Conservation (phyloP, 805 yeast species). For the Saccharomycopsis malanga region DNA sequence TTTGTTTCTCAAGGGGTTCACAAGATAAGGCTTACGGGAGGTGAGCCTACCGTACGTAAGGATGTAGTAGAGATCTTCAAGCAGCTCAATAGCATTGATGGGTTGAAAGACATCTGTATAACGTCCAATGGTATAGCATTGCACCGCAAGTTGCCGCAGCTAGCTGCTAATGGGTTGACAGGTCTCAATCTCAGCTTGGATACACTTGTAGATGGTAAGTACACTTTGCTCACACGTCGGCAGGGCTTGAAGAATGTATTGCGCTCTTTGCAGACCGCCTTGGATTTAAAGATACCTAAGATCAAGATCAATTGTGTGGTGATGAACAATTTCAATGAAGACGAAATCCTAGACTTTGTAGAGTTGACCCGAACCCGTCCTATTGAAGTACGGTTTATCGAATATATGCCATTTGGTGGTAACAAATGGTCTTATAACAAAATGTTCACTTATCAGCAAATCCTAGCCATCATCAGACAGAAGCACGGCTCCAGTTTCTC, state of each 20-base stretch:
- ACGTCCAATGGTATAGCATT: constrained; percentile 48
- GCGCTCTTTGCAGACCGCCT: constrained; percentile 37
- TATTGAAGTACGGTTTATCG: constrained; percentile 46
- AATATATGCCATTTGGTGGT: constrained; percentile 54
- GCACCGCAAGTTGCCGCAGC: constrained; percentile 39
- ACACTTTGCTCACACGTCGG: constrained; percentile 40
- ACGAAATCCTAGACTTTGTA: constrained; percentile 43
- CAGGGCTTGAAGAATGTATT: constrained; percentile 41
- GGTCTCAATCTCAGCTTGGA: constrained; percentile 43
- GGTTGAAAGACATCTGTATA: constrained; percentile 41
- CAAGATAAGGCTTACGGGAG: constrained; percentile 48
- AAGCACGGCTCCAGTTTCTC: constrained; percentile 28
- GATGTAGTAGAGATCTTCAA: constrained; percentile 41
- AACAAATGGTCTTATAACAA: constrained; percentile 44
- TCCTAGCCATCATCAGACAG: constrained; percentile 30
- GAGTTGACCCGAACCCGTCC: constrained; percentile 33
- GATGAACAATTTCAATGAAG: constrained; percentile 44
- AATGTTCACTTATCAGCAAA: constrained; percentile 40
- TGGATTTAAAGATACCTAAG: constrained; percentile 37
- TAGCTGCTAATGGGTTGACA: constrained; percentile 38
- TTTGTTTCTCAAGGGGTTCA: constrained; percentile 45
- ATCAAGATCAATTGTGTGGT: constrained; percentile 46
- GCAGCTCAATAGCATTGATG: constrained; percentile 33
- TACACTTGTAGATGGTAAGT: constrained; percentile 46
- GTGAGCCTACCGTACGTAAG: constrained; percentile 48